phyloP scores from a whole-genome alignment of 2,329 filamentous ascomycete genomes.

The Pseudocercospora pini-densiflorae region DNA sequence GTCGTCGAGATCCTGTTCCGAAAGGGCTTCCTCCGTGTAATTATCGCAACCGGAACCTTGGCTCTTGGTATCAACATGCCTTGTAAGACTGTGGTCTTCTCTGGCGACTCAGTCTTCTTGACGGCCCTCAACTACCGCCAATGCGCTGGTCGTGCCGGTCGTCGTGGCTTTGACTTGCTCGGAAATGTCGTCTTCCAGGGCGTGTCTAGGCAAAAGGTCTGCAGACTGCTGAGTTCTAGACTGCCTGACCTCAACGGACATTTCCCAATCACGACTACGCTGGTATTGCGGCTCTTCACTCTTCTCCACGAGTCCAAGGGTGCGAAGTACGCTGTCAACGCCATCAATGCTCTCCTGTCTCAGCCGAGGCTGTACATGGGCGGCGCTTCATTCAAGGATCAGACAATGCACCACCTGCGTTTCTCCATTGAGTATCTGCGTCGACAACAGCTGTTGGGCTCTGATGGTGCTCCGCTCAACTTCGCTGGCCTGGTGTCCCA shows the following conservation, averaged over 20 bases:
- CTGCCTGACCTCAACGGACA: conserved; percentile 77
- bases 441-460: conserved; percentile 67
- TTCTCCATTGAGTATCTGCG: conserved; percentile 83
- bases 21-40: conserved; percentile 70
- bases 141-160: conserved; percentile 75
- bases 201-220: conserved; percentile 63
- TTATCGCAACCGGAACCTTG: conserved; percentile 76
- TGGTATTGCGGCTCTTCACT: conserved; percentile 71
- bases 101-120: conserved; percentile 72
- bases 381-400: conserved; percentile 68
- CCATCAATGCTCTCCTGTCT: conserved; percentile 69
- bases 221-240: conserved; percentile 72
- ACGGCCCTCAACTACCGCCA: conserved; percentile 79
- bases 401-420: conserved; percentile 74
- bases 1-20: conserved; percentile 75
- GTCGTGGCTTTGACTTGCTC: conserved; percentile 78
- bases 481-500: conserved; percentile 73
- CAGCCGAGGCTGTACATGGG: conserved; percentile 73
- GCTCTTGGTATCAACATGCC: conserved; percentile 83
- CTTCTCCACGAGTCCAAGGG: conserved; percentile 69
- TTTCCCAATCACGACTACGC: conserved; percentile 75
- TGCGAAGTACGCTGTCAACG: conserved; percentile 64
- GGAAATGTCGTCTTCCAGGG: conserved; percentile 81
- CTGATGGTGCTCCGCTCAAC: conserved; percentile 67
- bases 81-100: conserved; percentile 80